Percentiles rank a stretch among this genome's conserved stretches.
Conservation (phyloP, 1,139 yeast species). For the Blastobotrys illinoisensis region DNA sequence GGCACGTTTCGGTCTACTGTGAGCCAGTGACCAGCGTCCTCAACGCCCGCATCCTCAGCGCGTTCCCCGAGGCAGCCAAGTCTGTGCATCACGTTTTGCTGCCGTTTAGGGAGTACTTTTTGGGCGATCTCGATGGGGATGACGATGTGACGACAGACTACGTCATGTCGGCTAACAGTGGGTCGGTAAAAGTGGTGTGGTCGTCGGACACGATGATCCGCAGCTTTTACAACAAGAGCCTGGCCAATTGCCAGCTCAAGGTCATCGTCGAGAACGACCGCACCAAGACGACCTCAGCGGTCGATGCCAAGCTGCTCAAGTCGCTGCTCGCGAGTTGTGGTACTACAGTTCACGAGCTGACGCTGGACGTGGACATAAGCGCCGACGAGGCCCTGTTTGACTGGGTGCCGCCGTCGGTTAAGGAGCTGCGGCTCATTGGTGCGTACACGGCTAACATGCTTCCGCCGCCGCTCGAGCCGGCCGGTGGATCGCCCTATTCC, state of each 20-base stretch:
- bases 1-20: not conserved
- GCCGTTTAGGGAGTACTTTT: not conserved
- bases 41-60: not conserved
- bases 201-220: not conserved
- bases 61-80: not conserved
- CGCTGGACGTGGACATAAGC: not conserved
- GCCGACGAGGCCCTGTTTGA: not conserved
- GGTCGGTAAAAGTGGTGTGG: not conserved
- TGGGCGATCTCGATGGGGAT: not conserved
- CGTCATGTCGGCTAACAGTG: not conserved
- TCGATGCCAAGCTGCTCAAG: not conserved
- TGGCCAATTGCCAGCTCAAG: not conserved
- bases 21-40: not conserved
- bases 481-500: not conserved
- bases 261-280: not conserved
- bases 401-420: not conserved
- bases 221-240: not conserved
- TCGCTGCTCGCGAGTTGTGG: not conserved
- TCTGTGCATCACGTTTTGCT: not conserved
- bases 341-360: not conserved
- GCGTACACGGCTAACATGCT: not conserved
- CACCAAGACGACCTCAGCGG: not conserved
- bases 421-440: not conserved
- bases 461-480: not conserved
- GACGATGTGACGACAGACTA: not conserved